These are phyloP conservation scores for Termitomyces heimii DNA, from an alignment of 768 basidiomycete genomes.

Conservation along the genomic window DNA sequence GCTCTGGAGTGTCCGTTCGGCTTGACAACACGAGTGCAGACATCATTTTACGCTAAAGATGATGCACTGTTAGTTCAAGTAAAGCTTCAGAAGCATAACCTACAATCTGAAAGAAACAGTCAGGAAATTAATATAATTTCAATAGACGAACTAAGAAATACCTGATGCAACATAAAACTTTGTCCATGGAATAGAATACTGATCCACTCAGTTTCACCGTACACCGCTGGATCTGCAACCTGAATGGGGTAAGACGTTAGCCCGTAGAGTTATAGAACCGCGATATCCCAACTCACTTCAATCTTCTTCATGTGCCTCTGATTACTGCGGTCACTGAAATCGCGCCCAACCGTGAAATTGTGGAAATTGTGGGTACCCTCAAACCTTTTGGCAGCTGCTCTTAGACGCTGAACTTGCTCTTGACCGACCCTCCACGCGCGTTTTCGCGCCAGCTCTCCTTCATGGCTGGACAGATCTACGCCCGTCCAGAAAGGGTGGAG, in stretches of 20 bases:
- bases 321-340: slow-evolving; percentile 77
- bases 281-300: slow-evolving; percentile 40
- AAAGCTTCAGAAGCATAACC: slow-evolving; percentile 17
- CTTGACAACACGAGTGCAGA: slow-evolving; percentile 72
- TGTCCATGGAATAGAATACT: slow-evolving; percentile 93
- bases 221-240: slow-evolving; percentile 83
- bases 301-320: slow-evolving; percentile 86
- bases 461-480: slow-evolving; percentile 30
- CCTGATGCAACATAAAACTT: slow-evolving; percentile 99
- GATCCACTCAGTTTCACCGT: slow-evolving; percentile 93
- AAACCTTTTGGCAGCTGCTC: slow-evolving; percentile 55
- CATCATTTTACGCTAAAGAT: slow-evolving; percentile 94
- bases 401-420: slow-evolving; percentile 50
- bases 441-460: slow-evolving; percentile 62
- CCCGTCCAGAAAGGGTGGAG: slow-evolving; percentile 62
- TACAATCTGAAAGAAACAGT: slow-evolving; percentile 36
- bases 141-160: slow-evolving; percentile 20
- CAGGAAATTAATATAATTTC: neutral
- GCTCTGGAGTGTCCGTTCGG: slow-evolving; percentile 69
- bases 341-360: slow-evolving; percentile 90
- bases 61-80: slow-evolving; percentile 10
- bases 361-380: slow-evolving; percentile 96
- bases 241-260: slow-evolving; percentile 18
- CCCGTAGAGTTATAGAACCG: neutral
- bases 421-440: slow-evolving; percentile 61